Conservation (phyloP, 2,329 filamentous ascomycete genomes). For the Drechmeria coniospora region DNA sequence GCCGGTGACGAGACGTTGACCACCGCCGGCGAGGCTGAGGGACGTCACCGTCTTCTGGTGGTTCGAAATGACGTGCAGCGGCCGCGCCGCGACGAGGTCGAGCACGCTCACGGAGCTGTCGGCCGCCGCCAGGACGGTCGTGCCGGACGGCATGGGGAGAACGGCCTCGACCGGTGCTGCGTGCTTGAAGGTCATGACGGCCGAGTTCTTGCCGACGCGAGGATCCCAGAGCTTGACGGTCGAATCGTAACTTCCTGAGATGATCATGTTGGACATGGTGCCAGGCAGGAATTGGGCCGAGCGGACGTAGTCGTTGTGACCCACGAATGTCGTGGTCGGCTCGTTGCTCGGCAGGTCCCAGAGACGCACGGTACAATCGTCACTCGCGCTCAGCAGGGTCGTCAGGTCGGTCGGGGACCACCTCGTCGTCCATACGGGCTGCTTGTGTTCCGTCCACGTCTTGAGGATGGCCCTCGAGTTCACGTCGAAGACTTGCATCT, state of each 20-base stretch:
- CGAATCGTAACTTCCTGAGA: constrained; percentile 87
- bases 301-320: constrained; percentile 87
- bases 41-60: constrained; percentile 97
- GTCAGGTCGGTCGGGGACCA: constrained; percentile 88
- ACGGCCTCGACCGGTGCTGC: constrained; percentile 77
- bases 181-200: constrained; percentile 91
- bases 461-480: constrained; percentile 78
- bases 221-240: constrained; percentile 93
- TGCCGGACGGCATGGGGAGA: constrained; percentile 74
- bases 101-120: constrained; percentile 82
- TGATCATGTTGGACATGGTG: constrained; percentile 55
- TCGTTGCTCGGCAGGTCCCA: constrained; percentile 83
- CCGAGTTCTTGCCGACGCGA: constrained; percentile 45
- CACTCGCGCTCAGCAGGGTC: constrained; percentile 72
- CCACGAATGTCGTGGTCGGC: constrained; percentile 63
- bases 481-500: constrained; percentile 90
- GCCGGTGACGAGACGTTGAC: constrained; percentile 69
- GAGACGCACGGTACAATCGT: constrained; percentile 81
- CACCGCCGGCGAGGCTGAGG: constrained; percentile 66
- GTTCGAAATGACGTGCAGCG: constrained; percentile 73
- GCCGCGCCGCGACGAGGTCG: constrained; percentile 81
- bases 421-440: constrained; percentile 81
- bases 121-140: constrained; percentile 69
- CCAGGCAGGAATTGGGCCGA: constrained; percentile 73
- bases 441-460: constrained; percentile 89